These are phyloP conservation scores for Aspergillus awamori DNA, from an alignment of 2,329 filamentous ascomycete species.

Conservation along the genomic window DNA sequence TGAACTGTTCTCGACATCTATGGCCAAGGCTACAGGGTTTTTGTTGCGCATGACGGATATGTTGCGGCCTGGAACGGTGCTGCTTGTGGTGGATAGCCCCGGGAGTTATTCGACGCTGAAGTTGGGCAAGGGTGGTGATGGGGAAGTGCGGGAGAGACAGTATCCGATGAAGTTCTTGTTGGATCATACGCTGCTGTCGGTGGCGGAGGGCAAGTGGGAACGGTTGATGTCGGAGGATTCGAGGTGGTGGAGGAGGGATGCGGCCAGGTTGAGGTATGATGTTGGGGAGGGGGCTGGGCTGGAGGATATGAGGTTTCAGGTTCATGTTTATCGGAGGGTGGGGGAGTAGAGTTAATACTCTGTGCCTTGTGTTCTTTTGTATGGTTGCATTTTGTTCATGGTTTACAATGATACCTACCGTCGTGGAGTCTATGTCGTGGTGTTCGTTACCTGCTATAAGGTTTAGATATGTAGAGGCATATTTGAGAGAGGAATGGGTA, in stretches of 20 bases:
- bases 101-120: conserved; percentile 87
- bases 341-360: neutral
- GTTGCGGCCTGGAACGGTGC: conserved; percentile 62
- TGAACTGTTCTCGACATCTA: conserved; percentile 81
- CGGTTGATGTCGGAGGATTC: conserved; percentile 76
- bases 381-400: neutral
- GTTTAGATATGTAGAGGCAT: neutral
- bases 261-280: conserved; percentile 68
- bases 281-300: conserved; percentile 84
- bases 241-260: conserved; percentile 77
- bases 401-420: conserved; percentile 11
- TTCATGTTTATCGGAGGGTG: conserved; percentile 72
- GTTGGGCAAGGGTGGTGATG: conserved; percentile 56
- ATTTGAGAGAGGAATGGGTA: conserved; percentile 27
- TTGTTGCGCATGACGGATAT: conserved; percentile 68
- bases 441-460: neutral
- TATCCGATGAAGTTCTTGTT: conserved; percentile 96
- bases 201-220: conserved; percentile 64
- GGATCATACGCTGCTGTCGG: conserved; percentile 72
- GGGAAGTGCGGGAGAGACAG: conserved; percentile 49
- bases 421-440: too few relatives aligned
- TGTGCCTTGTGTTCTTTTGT: neutral
- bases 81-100: conserved; percentile 89
- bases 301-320: conserved; percentile 94
- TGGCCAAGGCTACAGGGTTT: conserved; percentile 74